phyloP scores from a whole-genome alignment of 371 early-diverging fungal genomes.

The Mucor saturninus region DNA sequence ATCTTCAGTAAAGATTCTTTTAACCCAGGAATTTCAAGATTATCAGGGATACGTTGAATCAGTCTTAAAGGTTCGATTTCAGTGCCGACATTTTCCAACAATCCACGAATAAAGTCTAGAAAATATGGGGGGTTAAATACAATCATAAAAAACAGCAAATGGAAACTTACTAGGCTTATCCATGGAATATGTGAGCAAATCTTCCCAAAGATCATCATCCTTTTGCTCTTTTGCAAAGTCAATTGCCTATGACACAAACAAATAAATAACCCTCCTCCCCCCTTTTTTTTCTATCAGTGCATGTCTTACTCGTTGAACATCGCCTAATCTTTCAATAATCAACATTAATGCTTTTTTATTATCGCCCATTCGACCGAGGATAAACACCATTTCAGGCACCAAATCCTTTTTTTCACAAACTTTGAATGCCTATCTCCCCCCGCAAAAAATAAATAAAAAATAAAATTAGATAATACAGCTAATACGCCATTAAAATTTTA shows the following conservation, averaged over 20 bases:
- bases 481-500: background rate
- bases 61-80: constrained; percentile 84
- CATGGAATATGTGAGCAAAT: constrained; percentile 84
- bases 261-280: background rate
- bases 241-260: constrained; percentile 71
- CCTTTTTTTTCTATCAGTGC: background rate
- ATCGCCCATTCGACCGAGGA: constrained; percentile 97
- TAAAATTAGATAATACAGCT: background rate
- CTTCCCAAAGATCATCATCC: constrained; percentile 95
- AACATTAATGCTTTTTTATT: constrained; percentile 89
- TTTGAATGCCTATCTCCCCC: constrained; percentile 68
- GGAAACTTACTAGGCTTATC: constrained; percentile 77
- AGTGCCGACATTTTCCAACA: constrained; percentile 88
- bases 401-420: constrained; percentile 85
- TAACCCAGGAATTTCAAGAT: constrained; percentile 81
- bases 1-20: constrained; percentile 83
- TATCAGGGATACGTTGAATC: constrained; percentile 80
- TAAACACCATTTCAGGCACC: constrained; percentile 94
- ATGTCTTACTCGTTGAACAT: constrained; percentile 78
- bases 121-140: too few species aligned
- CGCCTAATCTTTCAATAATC: constrained; percentile 86
- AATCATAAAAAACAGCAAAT: constrained; percentile 9
- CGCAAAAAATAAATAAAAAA: background rate
- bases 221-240: constrained; percentile 97
- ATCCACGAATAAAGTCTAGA: constrained; percentile 82